Base-by-base conservation (phyloP, 2,329 filamentous ascomycete genomes). In the Waltergamsia citrina region DNA sequence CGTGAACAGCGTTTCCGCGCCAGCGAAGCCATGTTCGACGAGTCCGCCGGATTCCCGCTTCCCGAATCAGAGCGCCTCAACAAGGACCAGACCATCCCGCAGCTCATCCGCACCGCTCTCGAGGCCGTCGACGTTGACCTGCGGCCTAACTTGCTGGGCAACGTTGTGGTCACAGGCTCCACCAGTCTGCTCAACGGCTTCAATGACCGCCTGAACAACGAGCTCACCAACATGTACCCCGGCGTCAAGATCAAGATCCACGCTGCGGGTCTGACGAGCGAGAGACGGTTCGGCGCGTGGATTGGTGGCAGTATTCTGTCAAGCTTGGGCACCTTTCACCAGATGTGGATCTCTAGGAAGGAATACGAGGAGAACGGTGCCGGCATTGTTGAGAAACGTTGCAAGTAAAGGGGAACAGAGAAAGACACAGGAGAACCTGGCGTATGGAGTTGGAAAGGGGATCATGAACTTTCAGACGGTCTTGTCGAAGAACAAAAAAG, bases 331-430 rank as follows among this genome's bases (percentile, higher is more conserved):
- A 94, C 88, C 11, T 98, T 98, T 63, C 92, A 98, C 64, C 92
- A 98, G 67, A 90, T 98, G 83, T 98, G 92, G 92, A 93, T 98
- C 48, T 90, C 82, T 17, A 85, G 79, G 59, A 94, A 94, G 68
- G 92, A 98, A 65, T 96, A 95, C 50, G 87, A 95, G 43, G 93
- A 98, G 67, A 88, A 94, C 56, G 92, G 92, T 2, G 67, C 79
- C 6, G 77, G 77, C 43, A 88, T 96, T 47, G 85, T 96, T 29
- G 90, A 96, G 69, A 95, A 94, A 74, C 72, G 90, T 49, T 96
- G 90, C 72, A 94, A 94, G 66, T 96, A 64, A 46, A 41, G 23
- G 11, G 24, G 15, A 10, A 19, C 7, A 9, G 12, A 16, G 19
- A 11, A 15, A 17, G 27, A 28, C 17, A 26, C 9, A 27, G 15